Conservation (phyloP, 371 early-diverging fungal genomes). For the Choanephora cucurbitarum region DNA sequence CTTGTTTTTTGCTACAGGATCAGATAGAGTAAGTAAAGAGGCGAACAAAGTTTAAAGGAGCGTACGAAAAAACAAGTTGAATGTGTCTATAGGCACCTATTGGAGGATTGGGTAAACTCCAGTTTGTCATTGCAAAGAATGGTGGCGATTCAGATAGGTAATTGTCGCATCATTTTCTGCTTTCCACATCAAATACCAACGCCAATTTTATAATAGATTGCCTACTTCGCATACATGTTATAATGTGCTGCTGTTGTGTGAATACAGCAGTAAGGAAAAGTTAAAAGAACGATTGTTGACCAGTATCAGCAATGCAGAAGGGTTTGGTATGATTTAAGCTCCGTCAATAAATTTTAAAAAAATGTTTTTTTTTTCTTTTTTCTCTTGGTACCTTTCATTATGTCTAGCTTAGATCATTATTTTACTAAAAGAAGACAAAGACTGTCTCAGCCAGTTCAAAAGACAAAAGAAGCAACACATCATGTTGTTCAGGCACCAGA, state of each 20-base stretch:
- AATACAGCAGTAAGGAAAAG: slow-evolving; percentile 80
- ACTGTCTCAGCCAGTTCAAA: background rate
- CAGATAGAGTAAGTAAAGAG: slow-evolving; percentile 90
- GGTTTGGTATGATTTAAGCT: slow-evolving; percentile 76
- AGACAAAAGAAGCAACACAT: background rate
- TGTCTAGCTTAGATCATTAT: background rate
- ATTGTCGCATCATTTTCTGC: background rate
- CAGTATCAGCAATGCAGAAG: slow-evolving; percentile 85
- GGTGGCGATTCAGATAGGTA: slow-evolving; percentile 90
- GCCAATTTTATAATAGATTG: slow-evolving; percentile 27
- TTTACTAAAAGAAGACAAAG: background rate
- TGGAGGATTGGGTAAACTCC: slow-evolving; percentile 86
- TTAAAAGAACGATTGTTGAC: slow-evolving; percentile 74
- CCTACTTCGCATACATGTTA: slow-evolving; percentile 90
- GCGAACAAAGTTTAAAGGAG: no score
- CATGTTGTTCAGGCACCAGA: background rate
- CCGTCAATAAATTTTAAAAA: no score
- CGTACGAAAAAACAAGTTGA: no score
- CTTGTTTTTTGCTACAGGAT: slow-evolving; percentile 97
- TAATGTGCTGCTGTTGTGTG: slow-evolving; percentile 90
- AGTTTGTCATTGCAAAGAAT: slow-evolving; percentile 96
- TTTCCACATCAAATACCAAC: background rate
- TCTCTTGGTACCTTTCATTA: background rate
- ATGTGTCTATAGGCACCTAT: slow-evolving; percentile 75
- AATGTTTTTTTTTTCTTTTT: background rate